A percentile compares a stretch with the other conserved stretches of the same genome.
These are phyloP conservation scores for Ganoderma resinaceum DNA, from an alignment of 1,284 basidiomycete genomes.

Conservation along the genomic window DNA sequence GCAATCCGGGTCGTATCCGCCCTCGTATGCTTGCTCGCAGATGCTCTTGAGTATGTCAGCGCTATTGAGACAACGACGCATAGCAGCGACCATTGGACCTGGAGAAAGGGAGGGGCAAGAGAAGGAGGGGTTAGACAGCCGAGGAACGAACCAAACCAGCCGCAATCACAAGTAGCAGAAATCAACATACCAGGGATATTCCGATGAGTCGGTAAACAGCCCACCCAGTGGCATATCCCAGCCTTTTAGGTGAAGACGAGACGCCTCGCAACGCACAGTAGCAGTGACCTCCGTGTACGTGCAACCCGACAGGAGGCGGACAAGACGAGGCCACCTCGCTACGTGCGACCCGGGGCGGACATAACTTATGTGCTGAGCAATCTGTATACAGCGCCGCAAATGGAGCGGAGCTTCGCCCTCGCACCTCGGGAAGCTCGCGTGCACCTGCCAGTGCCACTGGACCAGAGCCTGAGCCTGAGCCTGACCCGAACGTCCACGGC, in stretches of 20 bases:
- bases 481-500: background rate
- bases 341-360: constrained; percentile 8
- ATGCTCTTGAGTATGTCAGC: constrained; percentile 25
- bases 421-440: constrained; percentile 5
- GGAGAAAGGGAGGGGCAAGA: background rate
- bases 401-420: constrained; percentile 20
- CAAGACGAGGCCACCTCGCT: constrained; percentile 13
- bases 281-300: constrained; percentile 3
- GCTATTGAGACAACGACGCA: constrained; percentile 16
- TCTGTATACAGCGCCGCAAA: constrained; percentile 10
- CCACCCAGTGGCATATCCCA: background rate
- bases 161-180: background rate
- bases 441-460: constrained; percentile 8
- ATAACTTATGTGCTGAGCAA: constrained; percentile 5
- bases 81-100: constrained; percentile 11
- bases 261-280: constrained; percentile 19
- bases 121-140: background rate
- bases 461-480: background rate
- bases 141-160: background rate
- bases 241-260: constrained; percentile 15
- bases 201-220: constrained; percentile 7
- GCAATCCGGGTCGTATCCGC: constrained; percentile 28
- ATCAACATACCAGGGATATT: constrained; percentile 5
- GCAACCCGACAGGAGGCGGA: constrained; percentile 6
- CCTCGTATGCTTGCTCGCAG: constrained; percentile 29